phyloP scores from a whole-genome alignment of 1,284 basidiomycete species.

The Cryptococcus neoformans region DNA sequence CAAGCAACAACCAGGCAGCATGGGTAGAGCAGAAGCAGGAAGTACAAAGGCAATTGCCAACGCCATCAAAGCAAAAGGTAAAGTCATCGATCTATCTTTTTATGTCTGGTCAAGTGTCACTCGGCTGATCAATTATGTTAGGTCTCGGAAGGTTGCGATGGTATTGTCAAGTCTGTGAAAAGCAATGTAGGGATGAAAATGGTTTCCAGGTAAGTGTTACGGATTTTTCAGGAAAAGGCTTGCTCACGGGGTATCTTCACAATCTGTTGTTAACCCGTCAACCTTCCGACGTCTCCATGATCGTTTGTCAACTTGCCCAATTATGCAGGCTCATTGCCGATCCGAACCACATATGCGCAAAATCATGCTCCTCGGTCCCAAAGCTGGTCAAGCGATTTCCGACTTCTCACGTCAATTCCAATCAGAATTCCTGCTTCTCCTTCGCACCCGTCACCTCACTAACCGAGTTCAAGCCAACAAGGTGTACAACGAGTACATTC shows the following conservation, averaged over 20 bases:
- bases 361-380: constrained; percentile 92
- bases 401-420: constrained; percentile 90
- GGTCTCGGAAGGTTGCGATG: constrained; percentile 84
- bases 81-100: no score
- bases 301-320: neutral
- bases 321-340: constrained; percentile 34
- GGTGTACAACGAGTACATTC: constrained; percentile 98
- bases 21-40: constrained; percentile 63
- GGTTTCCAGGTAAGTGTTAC: constrained; percentile 68
- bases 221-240: no score
- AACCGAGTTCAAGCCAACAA: constrained; percentile 91
- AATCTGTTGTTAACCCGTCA: no score
- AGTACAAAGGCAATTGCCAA: constrained; percentile 89
- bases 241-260: no score
- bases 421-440: constrained; percentile 81
- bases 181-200: constrained; percentile 94
- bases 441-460: constrained; percentile 75
- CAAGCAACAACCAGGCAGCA: constrained; percentile 10
- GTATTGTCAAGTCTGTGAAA: constrained; percentile 97
- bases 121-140: neutral
- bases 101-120: no score
- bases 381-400: constrained; percentile 85
- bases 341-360: constrained; percentile 72
- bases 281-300: no score
- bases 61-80: constrained; percentile 90